Evolutionary conservation across 1,284 basidiomycete genomes (phyloP), one percentile per base, ranked within the genome.

Genomic region (Apiotrichum laibachii): DNA sequence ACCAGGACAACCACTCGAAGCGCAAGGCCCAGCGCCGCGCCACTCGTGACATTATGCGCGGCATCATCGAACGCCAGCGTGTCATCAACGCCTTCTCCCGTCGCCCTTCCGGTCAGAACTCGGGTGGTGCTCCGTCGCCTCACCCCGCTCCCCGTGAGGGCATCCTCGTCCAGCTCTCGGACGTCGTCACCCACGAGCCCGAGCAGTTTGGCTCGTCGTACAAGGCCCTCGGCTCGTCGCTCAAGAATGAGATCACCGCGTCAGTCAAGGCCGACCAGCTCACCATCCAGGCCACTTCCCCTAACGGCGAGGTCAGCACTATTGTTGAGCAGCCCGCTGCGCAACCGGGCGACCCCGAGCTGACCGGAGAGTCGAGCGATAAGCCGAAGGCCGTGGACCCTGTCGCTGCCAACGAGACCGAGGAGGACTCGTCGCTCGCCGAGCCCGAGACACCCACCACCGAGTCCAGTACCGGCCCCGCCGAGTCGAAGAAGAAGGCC

Each of bases 1-100:
- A 88, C 68, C 86, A 89, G 65, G 90, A 92, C 67, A 94, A 92
- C 71, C 85, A 86, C 55, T 86, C 85, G 49, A 92, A 92, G 73
- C 82, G 82, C 53, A 81, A 81, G 18, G 88, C 88, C 0, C 86
- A 83, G 66, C 82, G 91, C 31, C 78, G 84, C 61, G 88, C 87
- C 12, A 89, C 86, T 10, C 83, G 87, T 11, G 83, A 85, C 11
- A 82, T 92, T 55, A 92, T 93, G 90, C 83, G 86, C 35, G 78
- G 78, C 33, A 80, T 80, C 60, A 80, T 80, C 51, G 78, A 80
- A 64, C 71, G 78, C 46, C 75, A 79, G 57, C 57, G 71, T 21
- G 73, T 73, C 5, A 70, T 75, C 59, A 70, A 69, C 43, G 72
- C 75, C 7, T 64, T 75, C 45, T 69, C 67, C 43, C 67, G 73